Evolutionary conservation across 164 flowering plant species (phyloP).

Genomic region (Umbilicus rupestris): DNA sequence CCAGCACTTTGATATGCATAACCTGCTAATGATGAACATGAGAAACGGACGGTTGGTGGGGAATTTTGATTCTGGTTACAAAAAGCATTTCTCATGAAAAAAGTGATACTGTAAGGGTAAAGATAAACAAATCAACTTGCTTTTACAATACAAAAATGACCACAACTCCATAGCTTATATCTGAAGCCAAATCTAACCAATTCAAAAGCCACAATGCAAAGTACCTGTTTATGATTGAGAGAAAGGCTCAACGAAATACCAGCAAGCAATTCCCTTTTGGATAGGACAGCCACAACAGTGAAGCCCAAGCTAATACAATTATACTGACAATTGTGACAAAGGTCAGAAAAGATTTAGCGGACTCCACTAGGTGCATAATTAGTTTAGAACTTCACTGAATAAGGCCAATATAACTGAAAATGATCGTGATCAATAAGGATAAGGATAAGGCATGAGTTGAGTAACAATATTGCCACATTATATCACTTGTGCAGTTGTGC

Average conservation of each 20-base stretch:
- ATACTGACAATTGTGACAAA: conserved; percentile 41
- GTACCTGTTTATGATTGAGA: conserved; percentile 94
- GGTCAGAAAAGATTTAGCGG: conserved; percentile 8
- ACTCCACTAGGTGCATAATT: not conserved
- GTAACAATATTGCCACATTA: conserved; percentile 74
- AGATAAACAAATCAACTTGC: not conserved
- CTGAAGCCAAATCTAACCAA: not conserved
- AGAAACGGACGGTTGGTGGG: not conserved
- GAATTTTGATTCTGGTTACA: not conserved
- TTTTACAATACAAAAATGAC: not conserved
- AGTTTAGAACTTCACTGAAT: not conserved
- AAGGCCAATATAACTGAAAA: conserved; percentile 45
- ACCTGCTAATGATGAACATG: not conserved
- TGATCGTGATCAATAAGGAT: conserved; percentile 94
- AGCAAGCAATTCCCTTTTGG: conserved; percentile 54
- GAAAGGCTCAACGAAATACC: conserved; percentile 60
- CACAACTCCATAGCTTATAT: not conserved
- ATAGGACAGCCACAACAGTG: conserved; percentile 67
- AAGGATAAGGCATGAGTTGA: conserved; percentile 70
- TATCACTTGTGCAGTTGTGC: conserved; percentile 34
- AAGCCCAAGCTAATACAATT: conserved; percentile 96
- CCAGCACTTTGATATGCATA: not conserved
- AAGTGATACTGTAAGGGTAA: not conserved
- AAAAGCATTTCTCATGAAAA: not conserved
- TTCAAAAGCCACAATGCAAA: not conserved